phyloP scores from a whole-genome alignment of 2,329 filamentous ascomycete genomes.

The Botrytis galanthina region DNA sequence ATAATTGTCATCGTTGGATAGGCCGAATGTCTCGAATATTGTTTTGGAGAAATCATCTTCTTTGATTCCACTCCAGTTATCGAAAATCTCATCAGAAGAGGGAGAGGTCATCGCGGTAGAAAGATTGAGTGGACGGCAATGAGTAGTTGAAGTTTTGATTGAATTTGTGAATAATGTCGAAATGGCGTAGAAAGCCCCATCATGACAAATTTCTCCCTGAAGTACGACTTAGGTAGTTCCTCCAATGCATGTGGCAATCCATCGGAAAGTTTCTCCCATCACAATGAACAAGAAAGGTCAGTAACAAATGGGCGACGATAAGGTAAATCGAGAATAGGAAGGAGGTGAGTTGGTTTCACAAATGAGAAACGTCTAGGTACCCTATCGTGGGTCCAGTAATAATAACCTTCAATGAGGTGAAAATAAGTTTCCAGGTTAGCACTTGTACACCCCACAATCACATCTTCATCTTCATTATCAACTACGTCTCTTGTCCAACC shows the following conservation, averaged over 20 bases:
- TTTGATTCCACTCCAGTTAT: slow-evolving; percentile 29
- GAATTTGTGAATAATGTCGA: not conserved
- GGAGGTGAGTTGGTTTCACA: not conserved
- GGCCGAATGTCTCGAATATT: slow-evolving; percentile 28
- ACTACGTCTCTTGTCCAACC: not conserved
- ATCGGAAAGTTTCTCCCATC: no score
- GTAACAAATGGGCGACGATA: not conserved
- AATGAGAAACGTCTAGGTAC: not conserved
- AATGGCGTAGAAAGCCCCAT: not conserved
- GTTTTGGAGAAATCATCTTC: slow-evolving; percentile 28
- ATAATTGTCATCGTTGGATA: slow-evolving; percentile 30
- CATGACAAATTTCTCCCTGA: not conserved
- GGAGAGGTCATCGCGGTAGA: slow-evolving; percentile 6
- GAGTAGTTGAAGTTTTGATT: not conserved
- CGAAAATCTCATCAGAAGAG: slow-evolving; percentile 29
- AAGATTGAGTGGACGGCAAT: not conserved
- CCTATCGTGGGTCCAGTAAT: not conserved
- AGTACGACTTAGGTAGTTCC: not conserved
- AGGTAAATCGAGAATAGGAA: not conserved
- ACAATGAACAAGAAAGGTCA: not conserved
- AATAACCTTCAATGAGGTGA: not conserved
- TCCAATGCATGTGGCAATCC: not conserved
- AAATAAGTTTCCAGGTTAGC: no score
- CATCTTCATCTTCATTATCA: not conserved
- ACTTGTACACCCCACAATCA: not conserved